These are phyloP conservation scores for Chrysoporthe cubensis DNA, from an alignment of 2,329 filamentous ascomycete genomes.

Conservation along the genomic window DNA sequence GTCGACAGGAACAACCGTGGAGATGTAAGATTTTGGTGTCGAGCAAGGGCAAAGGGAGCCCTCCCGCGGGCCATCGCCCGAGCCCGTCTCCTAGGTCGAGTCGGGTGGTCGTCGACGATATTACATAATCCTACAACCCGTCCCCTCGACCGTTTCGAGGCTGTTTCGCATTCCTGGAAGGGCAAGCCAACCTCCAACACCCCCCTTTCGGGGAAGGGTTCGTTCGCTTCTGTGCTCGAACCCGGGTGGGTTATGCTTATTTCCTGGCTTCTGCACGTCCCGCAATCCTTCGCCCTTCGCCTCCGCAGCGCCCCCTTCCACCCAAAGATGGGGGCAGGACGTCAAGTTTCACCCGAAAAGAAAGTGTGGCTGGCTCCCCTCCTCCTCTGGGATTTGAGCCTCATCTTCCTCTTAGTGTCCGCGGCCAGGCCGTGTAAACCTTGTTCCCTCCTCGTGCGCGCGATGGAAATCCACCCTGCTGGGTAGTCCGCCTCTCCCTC, in stretches of 20 bases:
- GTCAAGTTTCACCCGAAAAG: constrained; percentile 1
- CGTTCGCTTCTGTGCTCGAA: not conserved
- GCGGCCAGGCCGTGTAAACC: not conserved
- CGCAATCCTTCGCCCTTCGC: not conserved
- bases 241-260: not conserved
- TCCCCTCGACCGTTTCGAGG: not conserved
- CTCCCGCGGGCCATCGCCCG: not conserved
- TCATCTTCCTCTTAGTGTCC: not conserved
- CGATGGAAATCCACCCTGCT: not conserved
- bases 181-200: not conserved
- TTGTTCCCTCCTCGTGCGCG: not conserved
- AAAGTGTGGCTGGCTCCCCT: not conserved
- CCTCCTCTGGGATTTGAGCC: not conserved
- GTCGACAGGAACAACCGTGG: too few relatives aligned
- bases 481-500: not conserved
- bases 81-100: not conserved
- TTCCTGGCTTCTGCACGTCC: not conserved
- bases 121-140: not conserved
- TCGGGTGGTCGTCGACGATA: not conserved
- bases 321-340: not conserved
- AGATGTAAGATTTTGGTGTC: not conserved
- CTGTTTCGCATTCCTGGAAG: not conserved
- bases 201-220: not conserved
- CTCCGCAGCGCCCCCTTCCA: not conserved
- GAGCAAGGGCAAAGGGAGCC: not conserved